phyloP scores from a whole-genome alignment of 768 basidiomycete genomes.

The Boletus speciosus region DNA sequence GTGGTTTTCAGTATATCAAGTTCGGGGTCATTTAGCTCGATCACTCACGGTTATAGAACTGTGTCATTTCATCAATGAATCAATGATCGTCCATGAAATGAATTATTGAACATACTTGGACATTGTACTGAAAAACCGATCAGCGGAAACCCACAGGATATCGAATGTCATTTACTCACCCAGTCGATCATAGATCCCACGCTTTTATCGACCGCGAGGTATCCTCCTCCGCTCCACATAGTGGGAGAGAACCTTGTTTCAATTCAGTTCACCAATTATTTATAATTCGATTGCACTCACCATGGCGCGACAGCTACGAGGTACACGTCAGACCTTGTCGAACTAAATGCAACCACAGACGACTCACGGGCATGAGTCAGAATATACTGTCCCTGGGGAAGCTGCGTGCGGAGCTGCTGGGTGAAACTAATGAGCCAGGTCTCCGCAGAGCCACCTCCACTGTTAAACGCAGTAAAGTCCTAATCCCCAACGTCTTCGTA shows the following conservation, averaged over 20 bases:
- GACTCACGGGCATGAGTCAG: constrained; percentile 36
- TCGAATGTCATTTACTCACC: constrained; percentile 23
- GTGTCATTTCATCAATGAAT: not conserved
- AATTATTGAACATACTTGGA: constrained; percentile 32
- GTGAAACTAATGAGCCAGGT: constrained; percentile 35
- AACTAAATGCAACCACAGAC: not conserved
- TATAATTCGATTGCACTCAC: constrained; percentile 3
- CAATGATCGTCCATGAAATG: not conserved
- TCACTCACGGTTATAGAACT: constrained; percentile 32
- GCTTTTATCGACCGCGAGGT: constrained; percentile 34
- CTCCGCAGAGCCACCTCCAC: constrained; percentile 38
- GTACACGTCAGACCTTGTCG: not conserved
- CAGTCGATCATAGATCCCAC: constrained; percentile 47
- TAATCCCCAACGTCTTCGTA: not conserved
- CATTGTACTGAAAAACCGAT: constrained; percentile 28
- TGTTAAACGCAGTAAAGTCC: constrained; percentile 35
- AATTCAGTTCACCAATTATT: not conserved
- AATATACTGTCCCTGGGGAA: constrained; percentile 33
- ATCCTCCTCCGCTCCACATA: constrained; percentile 31
- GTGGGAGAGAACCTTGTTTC: constrained; percentile 19
- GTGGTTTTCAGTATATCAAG: not conserved
- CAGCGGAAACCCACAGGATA: not conserved
- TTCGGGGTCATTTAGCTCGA: not conserved
- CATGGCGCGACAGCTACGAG: constrained; percentile 21
- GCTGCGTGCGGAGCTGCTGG: constrained; percentile 29